Evolutionary conservation across 2,329 filamentous ascomycete species (phyloP).

Genomic region (Botrytis sinoallii): DNA sequence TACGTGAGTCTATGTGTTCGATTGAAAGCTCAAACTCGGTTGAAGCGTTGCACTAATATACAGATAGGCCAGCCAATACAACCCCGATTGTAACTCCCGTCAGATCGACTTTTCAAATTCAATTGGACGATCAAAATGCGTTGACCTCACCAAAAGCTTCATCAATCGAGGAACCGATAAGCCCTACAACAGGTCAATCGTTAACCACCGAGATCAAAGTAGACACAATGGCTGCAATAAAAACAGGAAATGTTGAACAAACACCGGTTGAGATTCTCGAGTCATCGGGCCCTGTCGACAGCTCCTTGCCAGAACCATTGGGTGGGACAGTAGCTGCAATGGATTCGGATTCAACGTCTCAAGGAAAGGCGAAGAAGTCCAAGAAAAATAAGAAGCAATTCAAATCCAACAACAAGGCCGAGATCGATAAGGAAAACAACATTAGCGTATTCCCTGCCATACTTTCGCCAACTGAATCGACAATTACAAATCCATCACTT

Average conservation of each 20-base stretch:
- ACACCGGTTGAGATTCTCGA: not conserved
- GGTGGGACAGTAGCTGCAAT: not conserved
- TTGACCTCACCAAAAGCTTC: not conserved
- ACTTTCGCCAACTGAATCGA: slow-evolving; percentile 1
- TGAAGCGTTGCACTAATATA: not conserved
- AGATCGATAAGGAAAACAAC: not conserved
- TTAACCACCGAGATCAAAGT: not conserved
- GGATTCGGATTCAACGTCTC: not conserved
- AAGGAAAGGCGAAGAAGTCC: slow-evolving; percentile 4
- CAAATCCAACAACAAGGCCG: slow-evolving; percentile 5
- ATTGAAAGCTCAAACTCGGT: not conserved
- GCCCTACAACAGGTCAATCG: not conserved
- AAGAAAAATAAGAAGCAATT: slow-evolving; percentile 19
- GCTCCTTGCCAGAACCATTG: not conserved
- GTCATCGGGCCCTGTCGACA: not conserved
- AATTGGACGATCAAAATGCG: not conserved
- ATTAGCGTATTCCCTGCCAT: not conserved
- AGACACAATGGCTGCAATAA: not conserved
- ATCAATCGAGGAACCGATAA: not conserved
- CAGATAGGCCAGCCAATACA: slow-evolving; percentile 8
- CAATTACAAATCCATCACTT: not conserved
- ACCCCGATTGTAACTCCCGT: slow-evolving; percentile 9
- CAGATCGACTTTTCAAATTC: not conserved
- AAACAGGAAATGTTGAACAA: not conserved
- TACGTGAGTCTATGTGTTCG: slow-evolving; percentile 13